Evolutionary conservation across 169 alveolate species (phyloP).

Genomic region (Haemoproteus tartakovskyi): DNA sequence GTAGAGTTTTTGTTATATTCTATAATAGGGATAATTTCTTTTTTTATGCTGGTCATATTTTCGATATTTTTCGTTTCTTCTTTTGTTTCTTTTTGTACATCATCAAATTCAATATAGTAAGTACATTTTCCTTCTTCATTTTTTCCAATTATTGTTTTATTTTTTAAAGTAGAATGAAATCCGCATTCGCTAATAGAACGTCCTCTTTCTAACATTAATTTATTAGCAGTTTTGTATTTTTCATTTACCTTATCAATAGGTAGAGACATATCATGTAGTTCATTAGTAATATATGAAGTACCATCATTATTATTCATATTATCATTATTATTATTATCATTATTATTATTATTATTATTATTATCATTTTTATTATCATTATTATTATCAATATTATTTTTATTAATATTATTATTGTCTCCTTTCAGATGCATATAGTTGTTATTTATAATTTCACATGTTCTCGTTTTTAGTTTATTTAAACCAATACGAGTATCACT

Average conservation of each 20-base stretch:
- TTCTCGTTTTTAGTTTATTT: too few species aligned
- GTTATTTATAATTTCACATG: too few species aligned
- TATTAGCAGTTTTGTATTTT: too few species aligned
- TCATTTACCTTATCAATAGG: not conserved
- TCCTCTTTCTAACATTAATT: conserved; percentile 1
- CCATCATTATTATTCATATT: not conserved
- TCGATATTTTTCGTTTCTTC: not conserved
- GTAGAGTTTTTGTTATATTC: too few species aligned
- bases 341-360: not conserved
- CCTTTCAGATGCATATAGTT: conserved; percentile 14
- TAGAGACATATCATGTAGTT: too few species aligned
- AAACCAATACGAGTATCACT: not conserved
- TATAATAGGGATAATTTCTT: too few species aligned
- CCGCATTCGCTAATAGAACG: conserved; percentile 35
- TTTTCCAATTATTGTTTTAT: conserved; percentile 61
- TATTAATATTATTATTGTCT: not conserved
- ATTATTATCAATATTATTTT: not conserved
- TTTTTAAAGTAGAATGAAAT: conserved; percentile 8
- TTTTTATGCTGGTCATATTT: not conserved
- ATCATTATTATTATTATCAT: conserved; percentile 1
- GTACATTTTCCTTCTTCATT: conserved; percentile 24
- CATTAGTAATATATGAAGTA: not conserved
- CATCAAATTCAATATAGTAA: conserved; percentile 57
- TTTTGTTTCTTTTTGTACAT: not conserved
- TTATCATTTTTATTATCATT: not conserved